These are phyloP conservation scores for Volvox africanus DNA, from an alignment of 139 green algal species.

Conservation along the genomic window DNA sequence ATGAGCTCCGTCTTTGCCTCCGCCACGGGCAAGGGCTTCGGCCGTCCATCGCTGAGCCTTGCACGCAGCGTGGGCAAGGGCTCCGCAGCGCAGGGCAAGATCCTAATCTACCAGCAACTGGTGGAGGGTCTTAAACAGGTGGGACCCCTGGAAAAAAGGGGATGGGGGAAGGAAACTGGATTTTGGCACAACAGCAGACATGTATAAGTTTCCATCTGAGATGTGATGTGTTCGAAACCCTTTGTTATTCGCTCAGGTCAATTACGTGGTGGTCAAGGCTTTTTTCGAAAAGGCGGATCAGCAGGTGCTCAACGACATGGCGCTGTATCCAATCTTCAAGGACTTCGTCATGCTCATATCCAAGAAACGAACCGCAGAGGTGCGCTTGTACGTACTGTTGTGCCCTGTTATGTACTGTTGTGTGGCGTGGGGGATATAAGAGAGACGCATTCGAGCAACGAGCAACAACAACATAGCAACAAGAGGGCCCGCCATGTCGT, in stretches of 20 bases:
- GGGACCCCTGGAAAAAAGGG: background rate
- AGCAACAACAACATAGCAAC: too few relatives aligned
- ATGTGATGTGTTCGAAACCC: too few relatives aligned
- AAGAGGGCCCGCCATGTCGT: too few relatives aligned
- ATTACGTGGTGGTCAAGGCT: constrained; percentile 40
- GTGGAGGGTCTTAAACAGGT: constrained; percentile 42
- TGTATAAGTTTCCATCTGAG: too few relatives aligned
- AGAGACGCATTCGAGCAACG: too few relatives aligned
- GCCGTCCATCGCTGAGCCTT: background rate
- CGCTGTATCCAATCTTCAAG: constrained; percentile 43
- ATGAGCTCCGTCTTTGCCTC: background rate
- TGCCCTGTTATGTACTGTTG: too few relatives aligned
- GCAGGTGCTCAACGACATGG: constrained; percentile 48
- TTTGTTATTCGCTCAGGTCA: background rate
- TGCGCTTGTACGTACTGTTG: background rate
- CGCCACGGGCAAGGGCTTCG: background rate
- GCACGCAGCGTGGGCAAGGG: constrained; percentile 16
- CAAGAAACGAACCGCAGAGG: constrained; percentile 33
- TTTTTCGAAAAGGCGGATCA: constrained; percentile 37
- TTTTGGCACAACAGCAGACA: background rate
- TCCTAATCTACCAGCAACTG: constrained; percentile 50
- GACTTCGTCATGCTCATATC: constrained; percentile 38
- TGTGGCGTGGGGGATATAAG: too few relatives aligned
- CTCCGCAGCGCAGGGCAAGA: constrained; percentile 38
- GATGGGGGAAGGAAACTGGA: background rate